A percentile compares a stretch with the other conserved stretches of the same genome.
These are phyloP conservation scores for Leccinum imitatum DNA, from an alignment of 768 basidiomycete genomes.

Conservation along the genomic window DNA sequence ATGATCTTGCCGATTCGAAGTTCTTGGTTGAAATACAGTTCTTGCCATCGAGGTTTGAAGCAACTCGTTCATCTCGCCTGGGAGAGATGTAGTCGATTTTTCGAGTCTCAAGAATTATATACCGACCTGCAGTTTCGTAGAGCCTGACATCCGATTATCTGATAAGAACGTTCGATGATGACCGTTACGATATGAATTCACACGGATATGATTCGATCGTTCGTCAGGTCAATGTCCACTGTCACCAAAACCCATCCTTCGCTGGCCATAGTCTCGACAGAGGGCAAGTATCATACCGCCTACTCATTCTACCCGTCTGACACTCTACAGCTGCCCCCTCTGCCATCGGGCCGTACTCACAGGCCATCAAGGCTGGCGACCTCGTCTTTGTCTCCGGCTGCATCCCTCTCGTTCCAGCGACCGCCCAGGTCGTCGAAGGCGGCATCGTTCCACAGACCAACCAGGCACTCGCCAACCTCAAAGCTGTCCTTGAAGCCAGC, in stretches of 20 bases:
- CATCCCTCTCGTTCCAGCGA: constrained; percentile 77
- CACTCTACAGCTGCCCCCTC: constrained; percentile 59
- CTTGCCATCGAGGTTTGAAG: too few relatives aligned
- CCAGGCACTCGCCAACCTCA: constrained; percentile 86
- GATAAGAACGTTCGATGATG: too few relatives aligned
- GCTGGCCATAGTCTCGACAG: constrained; percentile 36
- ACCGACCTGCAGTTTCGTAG: too few relatives aligned
- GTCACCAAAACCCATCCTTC: constrained; percentile 36
- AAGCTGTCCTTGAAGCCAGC: constrained; percentile 78
- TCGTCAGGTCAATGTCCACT: constrained; percentile 22
- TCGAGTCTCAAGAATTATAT: too few relatives aligned
- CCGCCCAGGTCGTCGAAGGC: constrained; percentile 43
- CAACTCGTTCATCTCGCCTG: too few relatives aligned
- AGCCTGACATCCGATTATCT: too few relatives aligned
- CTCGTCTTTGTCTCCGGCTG: constrained; percentile 89
- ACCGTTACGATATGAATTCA: not conserved
- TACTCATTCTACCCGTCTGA: not conserved
- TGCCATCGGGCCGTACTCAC: constrained; percentile 85
- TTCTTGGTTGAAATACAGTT: too few relatives aligned
- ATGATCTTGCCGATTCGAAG: too few relatives aligned
- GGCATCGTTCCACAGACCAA: constrained; percentile 49
- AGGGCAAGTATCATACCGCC: constrained; percentile 13
- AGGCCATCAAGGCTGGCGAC: constrained; percentile 81
- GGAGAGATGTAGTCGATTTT: too few relatives aligned
- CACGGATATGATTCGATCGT: not conserved